These are phyloP conservation scores for Lagenaria siceraria DNA, from an alignment of 306 rosid species.

Conservation along the genomic window DNA sequence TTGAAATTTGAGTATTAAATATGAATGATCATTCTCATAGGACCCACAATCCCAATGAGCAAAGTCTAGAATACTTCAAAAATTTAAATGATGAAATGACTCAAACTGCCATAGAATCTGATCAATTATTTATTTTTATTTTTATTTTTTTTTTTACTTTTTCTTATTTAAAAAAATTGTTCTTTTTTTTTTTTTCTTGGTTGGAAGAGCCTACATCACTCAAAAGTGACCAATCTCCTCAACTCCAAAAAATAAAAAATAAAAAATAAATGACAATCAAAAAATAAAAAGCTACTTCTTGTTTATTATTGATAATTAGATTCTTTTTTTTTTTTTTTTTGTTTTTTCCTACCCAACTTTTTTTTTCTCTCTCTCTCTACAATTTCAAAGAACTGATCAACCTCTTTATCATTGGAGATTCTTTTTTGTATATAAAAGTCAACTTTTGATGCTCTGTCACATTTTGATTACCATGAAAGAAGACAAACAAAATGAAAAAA, in stretches of 20 bases:
- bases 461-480: not conserved
- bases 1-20: not conserved
- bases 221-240: not conserved
- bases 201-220: not conserved
- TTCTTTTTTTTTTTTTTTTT: not conserved
- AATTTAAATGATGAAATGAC: constrained; percentile 1
- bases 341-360: not conserved
- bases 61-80: constrained; percentile 1
- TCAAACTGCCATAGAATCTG: constrained; percentile 1
- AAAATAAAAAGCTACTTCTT: not conserved
- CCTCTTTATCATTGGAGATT: not conserved
- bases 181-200: not conserved
- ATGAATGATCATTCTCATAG: constrained; percentile 5
- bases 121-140: not conserved
- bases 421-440: not conserved
- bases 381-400: not conserved
- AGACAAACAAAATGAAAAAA: no score
- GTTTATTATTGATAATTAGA: not conserved
- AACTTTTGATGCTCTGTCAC: constrained; percentile 1
- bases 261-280: no score
- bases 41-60: constrained; percentile 3
- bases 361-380: not conserved
- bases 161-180: not conserved
- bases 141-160: not conserved
- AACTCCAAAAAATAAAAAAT: not conserved